A percentile compares a stretch with the other conserved stretches of the same genome.
These are phyloP conservation scores for Parastagonospora nodorum DNA, from an alignment of 2,329 filamentous ascomycete species.

Conservation along the genomic window DNA sequence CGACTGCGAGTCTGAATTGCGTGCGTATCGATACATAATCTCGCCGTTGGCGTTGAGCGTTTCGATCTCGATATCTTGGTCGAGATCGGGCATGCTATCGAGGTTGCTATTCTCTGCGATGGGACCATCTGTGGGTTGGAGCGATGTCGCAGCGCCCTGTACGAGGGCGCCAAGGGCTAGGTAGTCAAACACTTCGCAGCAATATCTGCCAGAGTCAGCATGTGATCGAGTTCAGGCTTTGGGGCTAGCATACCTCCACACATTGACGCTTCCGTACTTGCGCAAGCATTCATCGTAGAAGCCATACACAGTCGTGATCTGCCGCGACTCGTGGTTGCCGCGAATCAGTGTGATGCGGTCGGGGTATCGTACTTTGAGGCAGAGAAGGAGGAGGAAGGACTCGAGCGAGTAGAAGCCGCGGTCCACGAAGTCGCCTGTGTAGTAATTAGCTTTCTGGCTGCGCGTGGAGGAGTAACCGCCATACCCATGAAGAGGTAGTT, in stretches of 20 bases:
- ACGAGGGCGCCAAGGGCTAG: conserved; percentile 88
- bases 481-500: conserved; percentile 96
- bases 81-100: conserved; percentile 55
- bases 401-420: conserved; percentile 98
- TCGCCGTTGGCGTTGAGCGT: conserved; percentile 84
- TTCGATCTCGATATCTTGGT: conserved; percentile 87
- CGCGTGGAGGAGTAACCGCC: neutral
- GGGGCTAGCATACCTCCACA: conserved; percentile 64
- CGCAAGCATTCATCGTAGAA: conserved; percentile 97
- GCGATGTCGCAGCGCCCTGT: conserved; percentile 73
- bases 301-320: conserved; percentile 96
- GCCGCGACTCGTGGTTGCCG: conserved; percentile 93
- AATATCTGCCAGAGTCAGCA: conserved; percentile 57
- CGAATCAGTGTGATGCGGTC: conserved; percentile 96
- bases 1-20: conserved; percentile 50
- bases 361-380: conserved; percentile 95
- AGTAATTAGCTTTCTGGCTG: conserved; percentile 2
- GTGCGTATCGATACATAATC: conserved; percentile 73
- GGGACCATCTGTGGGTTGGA: conserved; percentile 65
- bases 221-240: no score
- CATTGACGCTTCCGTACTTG: conserved; percentile 95
- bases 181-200: conserved; percentile 98
- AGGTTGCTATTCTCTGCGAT: conserved; percentile 58
- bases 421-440: conserved; percentile 88
- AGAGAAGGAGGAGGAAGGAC: conserved; percentile 92